Base-by-base conservation (phyloP, 371 early-diverging fungal genomes). In the Smittium culicis region DNA sequence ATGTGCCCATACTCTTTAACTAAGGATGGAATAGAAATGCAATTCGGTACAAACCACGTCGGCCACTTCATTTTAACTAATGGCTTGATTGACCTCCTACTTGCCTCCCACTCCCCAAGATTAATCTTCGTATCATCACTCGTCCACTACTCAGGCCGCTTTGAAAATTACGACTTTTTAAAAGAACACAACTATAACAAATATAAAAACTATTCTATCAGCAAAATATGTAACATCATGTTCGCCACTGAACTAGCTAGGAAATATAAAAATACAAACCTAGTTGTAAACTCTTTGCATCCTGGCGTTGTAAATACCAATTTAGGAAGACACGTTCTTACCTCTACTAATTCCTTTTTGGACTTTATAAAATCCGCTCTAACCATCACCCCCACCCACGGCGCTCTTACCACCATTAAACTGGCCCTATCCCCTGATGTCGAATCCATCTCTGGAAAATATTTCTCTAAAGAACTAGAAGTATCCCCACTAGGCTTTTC, bases 401-500 rank as follows among this genome's bases (percentile, higher is more conserved):
- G 84, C 5, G 81, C 84, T 0, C 70, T 83, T 63, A 81, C 82
- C 1, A 77, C 81, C 59, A 70, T 87, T 14, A 85, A 83, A 68
- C 72, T 83, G 45, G 83, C 85, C 0, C 79, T 85, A 0, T 80
- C 82, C 17, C 82, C 83, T n/a, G 82, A 86, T 60, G 78, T 87
- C 5, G 79, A 78, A 68, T 67, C 76, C 1, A 69, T 79, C 56
- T 74, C 72, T 27, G 83, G 82, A 8, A 28, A 76, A 62, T 84
- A 82, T 69, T 84, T 77, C 66, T 24, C 16, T 2, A 34, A 45
- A 8, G 2, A 59, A 25, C 11, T 3, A n/a, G 56, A 66, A 35
- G 25, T 20, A n/a, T 11, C 30, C n/a, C 27, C 66, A 20, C 34
- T 31, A 54, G 56, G 35, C 17, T 24, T 27, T 27, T 5, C 66